Evolutionary conservation across 1,139 yeast genomes (phyloP), one percentile per base, ranked within the genome.

Genomic region (Groenewaldozyma sp.): DNA sequence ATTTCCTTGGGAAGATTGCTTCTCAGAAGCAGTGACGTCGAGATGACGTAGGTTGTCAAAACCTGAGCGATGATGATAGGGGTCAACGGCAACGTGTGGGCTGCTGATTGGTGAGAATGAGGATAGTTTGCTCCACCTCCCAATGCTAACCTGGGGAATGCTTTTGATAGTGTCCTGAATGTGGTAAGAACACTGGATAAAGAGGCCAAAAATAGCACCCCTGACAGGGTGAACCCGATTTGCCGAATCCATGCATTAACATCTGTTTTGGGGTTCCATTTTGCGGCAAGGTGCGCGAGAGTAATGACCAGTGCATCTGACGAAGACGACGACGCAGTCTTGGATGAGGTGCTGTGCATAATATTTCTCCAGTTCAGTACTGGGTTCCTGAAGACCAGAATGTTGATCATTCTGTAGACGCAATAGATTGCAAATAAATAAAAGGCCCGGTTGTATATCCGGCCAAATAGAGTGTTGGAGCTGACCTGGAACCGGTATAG

Each of bases 21-120:
- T 42, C 94, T 71, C 40, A 87, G 70, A 50, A 87, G 67, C 21
- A 87, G 64, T 1, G 91, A 79, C 0, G 95, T 83, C 0, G 95
- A 81, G 24, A 87, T 68, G 1, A 82, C 79, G 54, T 87, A 87
- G 2, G 83, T 71, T 0, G 95, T 95, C 16, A 81, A 63, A 10
- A 86, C 63, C 59, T 86, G 82, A 9, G 83, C 74, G 3, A 82
- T 70, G 2, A 82, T 58, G 26, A 84, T 60, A 35, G 67, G 66
- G 3, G 54, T 45, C 18, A 48, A 28, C 28, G 38, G 34, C 24
- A 20, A 14, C 9, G 38, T 24, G 35, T 20, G 35, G 18, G 21
- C 18, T 9, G 5, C 34, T 16, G 13, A 11, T 22, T 11, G 17
- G 10, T 18, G 18, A 10, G 21, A 39, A 16, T 22, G 37, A 21